phyloP scores from a whole-genome alignment of 140 eudicot species.

The Erigeron philadelphicus region DNA sequence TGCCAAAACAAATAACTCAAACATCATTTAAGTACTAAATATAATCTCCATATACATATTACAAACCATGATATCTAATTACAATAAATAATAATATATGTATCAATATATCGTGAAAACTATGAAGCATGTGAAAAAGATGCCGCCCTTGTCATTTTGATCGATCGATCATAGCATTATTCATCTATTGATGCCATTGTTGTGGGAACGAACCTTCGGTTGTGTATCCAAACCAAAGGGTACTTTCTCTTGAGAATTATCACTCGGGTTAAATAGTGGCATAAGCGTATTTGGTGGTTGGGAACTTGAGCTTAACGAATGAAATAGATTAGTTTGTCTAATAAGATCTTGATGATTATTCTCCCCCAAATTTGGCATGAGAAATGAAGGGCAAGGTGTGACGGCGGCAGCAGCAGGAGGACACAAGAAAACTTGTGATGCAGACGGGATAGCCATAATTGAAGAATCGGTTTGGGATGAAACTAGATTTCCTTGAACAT shows the following conservation, averaged over 20 bases:
- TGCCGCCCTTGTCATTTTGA: constrained; percentile 7
- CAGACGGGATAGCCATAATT: constrained; percentile 35
- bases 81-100: constrained; percentile 34
- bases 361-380: constrained; percentile 36
- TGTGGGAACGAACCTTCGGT: constrained; percentile 31
- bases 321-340: constrained; percentile 21
- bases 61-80: constrained; percentile 29
- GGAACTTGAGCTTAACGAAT: constrained; percentile 44
- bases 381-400: constrained; percentile 33
- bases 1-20: constrained; percentile 18
- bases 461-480: constrained; percentile 47
- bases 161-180: neutral
- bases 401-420: constrained; percentile 45
- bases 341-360: constrained; percentile 19
- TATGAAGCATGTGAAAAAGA: constrained; percentile 12
- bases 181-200: constrained; percentile 25
- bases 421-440: constrained; percentile 45
- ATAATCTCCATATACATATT: constrained; percentile 27
- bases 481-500: constrained; percentile 28
- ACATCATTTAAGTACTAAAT: constrained; percentile 21
- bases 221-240: constrained; percentile 34
- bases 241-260: constrained; percentile 35
- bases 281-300: constrained; percentile 41
- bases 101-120: constrained; percentile 14
- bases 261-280: constrained; percentile 44